These are phyloP conservation scores for Cantharellus anzutake DNA, from an alignment of 768 basidiomycete species.

Conservation along the genomic window DNA sequence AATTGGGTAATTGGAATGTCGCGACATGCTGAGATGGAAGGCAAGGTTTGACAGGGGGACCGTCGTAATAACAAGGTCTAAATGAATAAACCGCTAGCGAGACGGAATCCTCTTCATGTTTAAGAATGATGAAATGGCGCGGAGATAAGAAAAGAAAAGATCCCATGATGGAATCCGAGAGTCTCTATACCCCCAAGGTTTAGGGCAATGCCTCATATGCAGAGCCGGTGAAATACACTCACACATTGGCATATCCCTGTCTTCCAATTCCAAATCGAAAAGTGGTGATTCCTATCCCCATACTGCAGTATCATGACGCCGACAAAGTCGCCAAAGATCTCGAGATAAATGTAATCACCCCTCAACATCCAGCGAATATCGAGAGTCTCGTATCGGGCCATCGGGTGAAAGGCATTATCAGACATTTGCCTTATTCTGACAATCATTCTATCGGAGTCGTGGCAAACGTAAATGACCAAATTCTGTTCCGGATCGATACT, in stretches of 20 bases:
- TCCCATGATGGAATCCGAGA: too few species aligned
- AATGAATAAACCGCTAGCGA: not conserved
- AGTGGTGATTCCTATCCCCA: not conserved
- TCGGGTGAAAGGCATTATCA: not conserved
- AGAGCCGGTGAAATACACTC: not conserved
- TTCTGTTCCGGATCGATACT: not conserved
- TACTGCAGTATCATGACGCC: not conserved
- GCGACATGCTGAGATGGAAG: not conserved
- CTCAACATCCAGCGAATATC: not conserved
- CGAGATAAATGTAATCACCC: not conserved
- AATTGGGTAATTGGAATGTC: not conserved
- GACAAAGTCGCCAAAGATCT: not conserved
- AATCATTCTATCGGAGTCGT: not conserved
- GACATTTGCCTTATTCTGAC: not conserved
- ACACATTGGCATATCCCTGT: not conserved
- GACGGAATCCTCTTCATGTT: not conserved
- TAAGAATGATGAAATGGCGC: not conserved
- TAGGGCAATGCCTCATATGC: too few species aligned
- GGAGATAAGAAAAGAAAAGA: not conserved
- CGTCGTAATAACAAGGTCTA: not conserved
- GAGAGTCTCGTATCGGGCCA: not conserved
- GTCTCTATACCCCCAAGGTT: too few species aligned
- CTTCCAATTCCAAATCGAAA: not conserved
- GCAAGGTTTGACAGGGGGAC: not conserved
- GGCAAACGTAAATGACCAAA: not conserved